These are phyloP conservation scores for Zygoascus tannicola DNA, from an alignment of 805 yeast genomes.

Conservation along the genomic window DNA sequence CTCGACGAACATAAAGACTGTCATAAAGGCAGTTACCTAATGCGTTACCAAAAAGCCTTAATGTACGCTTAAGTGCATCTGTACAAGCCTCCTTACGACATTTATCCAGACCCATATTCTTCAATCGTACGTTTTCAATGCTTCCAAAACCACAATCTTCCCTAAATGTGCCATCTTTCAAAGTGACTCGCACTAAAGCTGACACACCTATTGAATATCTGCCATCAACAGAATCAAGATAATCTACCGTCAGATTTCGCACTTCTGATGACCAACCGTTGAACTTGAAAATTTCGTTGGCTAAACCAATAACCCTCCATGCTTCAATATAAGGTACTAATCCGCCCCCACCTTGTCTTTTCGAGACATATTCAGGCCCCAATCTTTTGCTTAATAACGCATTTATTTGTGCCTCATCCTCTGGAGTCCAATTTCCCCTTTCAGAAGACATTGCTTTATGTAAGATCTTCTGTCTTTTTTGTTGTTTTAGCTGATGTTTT, in stretches of 20 bases:
- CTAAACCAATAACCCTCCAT: slow-evolving; percentile 59
- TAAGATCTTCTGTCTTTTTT: neutral
- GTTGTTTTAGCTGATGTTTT: too few relatives aligned
- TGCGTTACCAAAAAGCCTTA: slow-evolving; percentile 71
- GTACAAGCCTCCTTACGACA: slow-evolving; percentile 82
- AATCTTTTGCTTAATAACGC: slow-evolving; percentile 18
- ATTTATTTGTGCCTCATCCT: slow-evolving; percentile 11
- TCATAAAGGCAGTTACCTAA: slow-evolving; percentile 43
- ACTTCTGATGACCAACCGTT: slow-evolving; percentile 72
- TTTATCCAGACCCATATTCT: slow-evolving; percentile 67
- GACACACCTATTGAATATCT: slow-evolving; percentile 17
- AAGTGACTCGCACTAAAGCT: slow-evolving; percentile 51
- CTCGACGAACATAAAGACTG: slow-evolving; percentile 18
- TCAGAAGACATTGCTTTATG: neutral
- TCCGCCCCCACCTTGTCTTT: slow-evolving; percentile 52
- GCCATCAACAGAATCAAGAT: slow-evolving; percentile 22
- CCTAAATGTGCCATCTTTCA: slow-evolving; percentile 74
- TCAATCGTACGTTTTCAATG: slow-evolving; percentile 41
- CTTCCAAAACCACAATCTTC: slow-evolving; percentile 73
- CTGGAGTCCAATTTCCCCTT: slow-evolving; percentile 4
- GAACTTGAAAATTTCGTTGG: slow-evolving; percentile 69
- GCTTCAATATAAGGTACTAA: slow-evolving; percentile 61
- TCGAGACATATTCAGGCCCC: slow-evolving; percentile 34
- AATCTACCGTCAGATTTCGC: slow-evolving; percentile 48
- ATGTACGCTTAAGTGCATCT: slow-evolving; percentile 69